phyloP scores from a whole-genome alignment of 768 basidiomycete species.

The Agrocybe praecox region DNA sequence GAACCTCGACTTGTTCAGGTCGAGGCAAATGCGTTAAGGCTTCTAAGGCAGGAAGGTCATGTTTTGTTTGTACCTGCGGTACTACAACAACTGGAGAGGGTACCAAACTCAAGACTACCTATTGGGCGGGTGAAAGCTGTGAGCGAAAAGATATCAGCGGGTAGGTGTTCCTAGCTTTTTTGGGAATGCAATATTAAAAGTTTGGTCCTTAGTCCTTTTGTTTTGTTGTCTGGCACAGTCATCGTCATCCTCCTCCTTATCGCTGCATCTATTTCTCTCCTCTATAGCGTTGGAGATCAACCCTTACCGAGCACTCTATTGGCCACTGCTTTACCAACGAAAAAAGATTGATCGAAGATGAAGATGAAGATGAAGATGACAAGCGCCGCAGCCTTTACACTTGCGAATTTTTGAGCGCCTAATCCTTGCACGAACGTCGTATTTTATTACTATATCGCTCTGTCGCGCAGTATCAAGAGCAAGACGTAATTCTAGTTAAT shows the following conservation, averaged over 20 bases:
- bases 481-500: neutral
- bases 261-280: conserved; percentile 65
- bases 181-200: conserved; percentile 7
- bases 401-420: neutral
- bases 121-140: conserved; percentile 78
- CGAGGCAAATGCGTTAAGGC: conserved; percentile 67
- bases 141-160: conserved; percentile 81
- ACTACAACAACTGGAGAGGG: conserved; percentile 50
- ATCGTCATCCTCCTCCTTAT: conserved; percentile 66
- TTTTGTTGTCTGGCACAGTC: conserved; percentile 70
- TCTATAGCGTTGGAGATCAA: conserved; percentile 61
- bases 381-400: neutral
- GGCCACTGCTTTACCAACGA: conserved; percentile 54
- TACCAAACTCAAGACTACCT: conserved; percentile 54
- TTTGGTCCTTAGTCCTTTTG: conserved; percentile 59
- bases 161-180: conserved; percentile 43
- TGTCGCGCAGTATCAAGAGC: neutral
- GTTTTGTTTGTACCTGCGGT: conserved; percentile 57
- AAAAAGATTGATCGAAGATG: conserved; percentile 46
- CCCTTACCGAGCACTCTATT: conserved; percentile 76
- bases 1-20: conserved; percentile 70
- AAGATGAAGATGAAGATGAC: neutral
- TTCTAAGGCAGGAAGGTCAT: conserved; percentile 58
- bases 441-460: neutral
- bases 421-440: neutral